A percentile compares a stretch with the other conserved stretches of the same genome.
These are phyloP conservation scores for Xylaria sp. DNA, from an alignment of 2,329 filamentous ascomycete genomes.

Conservation along the genomic window DNA sequence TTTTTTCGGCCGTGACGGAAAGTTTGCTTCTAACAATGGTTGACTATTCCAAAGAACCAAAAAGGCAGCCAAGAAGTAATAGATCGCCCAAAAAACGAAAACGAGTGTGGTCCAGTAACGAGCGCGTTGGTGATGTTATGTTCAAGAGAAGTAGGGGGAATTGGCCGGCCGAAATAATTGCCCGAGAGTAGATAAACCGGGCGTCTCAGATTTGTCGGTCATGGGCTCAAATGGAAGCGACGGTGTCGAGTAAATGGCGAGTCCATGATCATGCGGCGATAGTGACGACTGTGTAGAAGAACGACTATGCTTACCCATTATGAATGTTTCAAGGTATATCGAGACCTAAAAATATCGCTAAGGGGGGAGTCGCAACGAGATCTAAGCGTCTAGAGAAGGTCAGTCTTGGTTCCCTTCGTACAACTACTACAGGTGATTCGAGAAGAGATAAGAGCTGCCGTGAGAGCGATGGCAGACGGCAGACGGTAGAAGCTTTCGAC, in stretches of 20 bases:
- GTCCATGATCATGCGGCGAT: conserved; percentile 39
- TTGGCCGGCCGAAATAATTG: conserved; percentile 28
- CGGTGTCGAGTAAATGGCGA: conserved; percentile 41
- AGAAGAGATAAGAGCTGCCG: conserved; percentile 24
- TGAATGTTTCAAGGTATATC: conserved; percentile 50
- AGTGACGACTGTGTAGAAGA: conserved; percentile 43
- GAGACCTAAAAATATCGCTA: conserved; percentile 45
- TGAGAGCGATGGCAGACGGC: background rate
- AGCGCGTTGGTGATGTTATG: conserved; percentile 46
- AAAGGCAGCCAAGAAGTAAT: conserved; percentile 57
- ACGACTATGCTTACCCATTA: conserved; percentile 60
- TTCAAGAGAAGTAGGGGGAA: conserved; percentile 24
- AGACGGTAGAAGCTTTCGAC: conserved; percentile 15
- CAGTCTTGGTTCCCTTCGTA: conserved; percentile 38
- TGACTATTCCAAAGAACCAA: conserved; percentile 52
- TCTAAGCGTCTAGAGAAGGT: conserved; percentile 44
- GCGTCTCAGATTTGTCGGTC: conserved; percentile 25
- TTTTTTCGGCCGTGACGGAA: conserved; percentile 43
- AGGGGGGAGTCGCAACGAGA: conserved; percentile 43
- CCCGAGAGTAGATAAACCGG: conserved; percentile 26
- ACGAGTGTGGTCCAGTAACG: conserved; percentile 43
- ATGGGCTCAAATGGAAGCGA: conserved; percentile 38
- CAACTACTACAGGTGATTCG: conserved; percentile 9
- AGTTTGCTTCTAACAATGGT: conserved; percentile 52
- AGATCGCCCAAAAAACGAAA: conserved; percentile 55